These are phyloP conservation scores for Huntiella decipiens DNA, from an alignment of 2,329 filamentous ascomycete species.

Conservation along the genomic window DNA sequence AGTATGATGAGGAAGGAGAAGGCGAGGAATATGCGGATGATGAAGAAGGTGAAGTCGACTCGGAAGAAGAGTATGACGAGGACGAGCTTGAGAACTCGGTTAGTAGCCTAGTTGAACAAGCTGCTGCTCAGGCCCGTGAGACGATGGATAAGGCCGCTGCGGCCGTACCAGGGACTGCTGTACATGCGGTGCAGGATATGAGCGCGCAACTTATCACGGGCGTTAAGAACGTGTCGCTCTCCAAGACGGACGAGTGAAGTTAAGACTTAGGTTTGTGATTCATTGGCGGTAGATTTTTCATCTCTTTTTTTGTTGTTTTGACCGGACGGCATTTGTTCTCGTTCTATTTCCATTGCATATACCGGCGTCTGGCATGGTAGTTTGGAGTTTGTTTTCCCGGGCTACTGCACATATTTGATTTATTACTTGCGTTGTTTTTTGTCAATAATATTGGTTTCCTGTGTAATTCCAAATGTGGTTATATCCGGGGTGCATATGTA, in stretches of 20 bases:
- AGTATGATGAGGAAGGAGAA: constrained; percentile 23
- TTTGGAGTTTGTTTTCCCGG: constrained; percentile 1
- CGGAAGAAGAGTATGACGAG: constrained; percentile 12
- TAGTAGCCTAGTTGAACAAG: constrained; percentile 7
- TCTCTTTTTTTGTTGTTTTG: not conserved
- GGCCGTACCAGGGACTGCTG: not conserved
- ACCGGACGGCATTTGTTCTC: not conserved
- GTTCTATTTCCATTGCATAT: constrained; percentile 8
- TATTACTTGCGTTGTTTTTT: not conserved
- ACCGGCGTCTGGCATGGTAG: constrained; percentile 3
- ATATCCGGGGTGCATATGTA: too few relatives aligned
- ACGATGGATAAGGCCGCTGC: constrained; percentile 1
- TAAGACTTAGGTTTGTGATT: not conserved
- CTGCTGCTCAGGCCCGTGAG: constrained; percentile 6
- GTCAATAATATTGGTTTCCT: not conserved
- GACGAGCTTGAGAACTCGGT: constrained; percentile 9
- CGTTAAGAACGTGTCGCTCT: constrained; percentile 12
- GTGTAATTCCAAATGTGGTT: not conserved
- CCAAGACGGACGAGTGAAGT: constrained; percentile 3
- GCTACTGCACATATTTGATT: not conserved
- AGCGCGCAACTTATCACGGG: constrained; percentile 12
- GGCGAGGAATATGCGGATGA: constrained; percentile 23
- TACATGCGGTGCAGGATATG: constrained; percentile 8
- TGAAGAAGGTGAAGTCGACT: constrained; percentile 1
- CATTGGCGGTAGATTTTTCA: not conserved